Conservation (phyloP, 2,329 filamentous ascomycete genomes). For the Ceratocystis lukuohia region DNA sequence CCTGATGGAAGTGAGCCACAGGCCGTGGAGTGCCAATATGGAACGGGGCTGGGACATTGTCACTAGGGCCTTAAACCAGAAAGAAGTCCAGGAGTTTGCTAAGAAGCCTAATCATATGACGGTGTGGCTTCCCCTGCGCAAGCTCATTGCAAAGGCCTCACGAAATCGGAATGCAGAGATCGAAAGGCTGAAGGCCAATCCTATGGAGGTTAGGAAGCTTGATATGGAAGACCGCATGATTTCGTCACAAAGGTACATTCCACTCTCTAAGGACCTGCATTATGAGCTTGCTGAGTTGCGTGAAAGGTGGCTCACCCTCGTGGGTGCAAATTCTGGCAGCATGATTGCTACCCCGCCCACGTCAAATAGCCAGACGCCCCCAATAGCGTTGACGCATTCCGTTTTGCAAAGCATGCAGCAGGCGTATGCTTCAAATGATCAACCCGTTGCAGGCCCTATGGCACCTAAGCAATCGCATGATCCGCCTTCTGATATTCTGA, state of each 20-base stretch:
- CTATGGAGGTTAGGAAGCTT: conserved; percentile 36
- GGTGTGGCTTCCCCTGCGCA: conserved; percentile 41
- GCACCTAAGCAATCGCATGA: neutral
- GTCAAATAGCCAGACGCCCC: neutral
- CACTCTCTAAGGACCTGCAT: conserved; percentile 34
- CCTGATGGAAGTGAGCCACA: conserved; percentile 34
- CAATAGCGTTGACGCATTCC: neutral
- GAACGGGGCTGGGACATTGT: conserved; percentile 39
- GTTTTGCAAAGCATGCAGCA: neutral
- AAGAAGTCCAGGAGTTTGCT: conserved; percentile 32
- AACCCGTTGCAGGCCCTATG: neutral
- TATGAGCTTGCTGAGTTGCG: conserved; percentile 33
- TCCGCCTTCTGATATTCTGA: neutral
- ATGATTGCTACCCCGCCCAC: neutral
- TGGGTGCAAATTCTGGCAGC: conserved; percentile 25
- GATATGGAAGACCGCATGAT: conserved; percentile 37
- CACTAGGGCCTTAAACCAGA: conserved; percentile 29
- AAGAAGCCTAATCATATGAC: conserved; percentile 35
- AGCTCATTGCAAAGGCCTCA: conserved; percentile 39
- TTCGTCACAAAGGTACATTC: conserved; percentile 34
- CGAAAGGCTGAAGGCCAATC: conserved; percentile 34
- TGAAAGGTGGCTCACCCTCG: conserved; percentile 39
- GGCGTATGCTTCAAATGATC: neutral
- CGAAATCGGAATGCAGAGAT: conserved; percentile 40
- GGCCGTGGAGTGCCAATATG: conserved; percentile 37